Conservation (phyloP, 2,329 filamentous ascomycete species). For the Grosmannia huntii region DNA sequence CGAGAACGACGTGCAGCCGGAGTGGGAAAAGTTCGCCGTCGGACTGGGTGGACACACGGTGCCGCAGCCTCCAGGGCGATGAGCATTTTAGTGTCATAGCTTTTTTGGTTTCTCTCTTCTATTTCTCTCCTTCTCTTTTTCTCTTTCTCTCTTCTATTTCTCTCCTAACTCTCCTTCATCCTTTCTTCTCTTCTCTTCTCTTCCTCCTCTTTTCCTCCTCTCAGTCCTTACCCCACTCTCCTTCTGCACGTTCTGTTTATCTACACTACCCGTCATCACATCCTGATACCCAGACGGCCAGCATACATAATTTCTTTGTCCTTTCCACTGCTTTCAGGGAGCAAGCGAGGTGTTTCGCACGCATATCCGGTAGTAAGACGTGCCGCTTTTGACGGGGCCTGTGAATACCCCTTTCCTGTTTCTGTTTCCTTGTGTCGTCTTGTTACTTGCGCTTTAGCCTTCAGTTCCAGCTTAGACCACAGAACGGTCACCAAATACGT, state of each 20-base stretch:
- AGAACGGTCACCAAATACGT: not conserved
- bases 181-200: not conserved
- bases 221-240: not conserved
- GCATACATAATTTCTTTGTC: not conserved
- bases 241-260: not conserved
- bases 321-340: not conserved
- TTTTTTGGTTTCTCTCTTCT: too few relatives aligned
- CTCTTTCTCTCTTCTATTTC: not conserved
- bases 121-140: not conserved
- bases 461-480: not conserved
- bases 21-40: conserved; percentile 31
- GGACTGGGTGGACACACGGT: conserved; percentile 31
- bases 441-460: not conserved
- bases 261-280: not conserved
- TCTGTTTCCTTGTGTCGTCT: not conserved
- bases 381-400: not conserved
- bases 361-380: not conserved
- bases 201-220: not conserved
- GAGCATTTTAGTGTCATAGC: not conserved
- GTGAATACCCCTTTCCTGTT: not conserved
- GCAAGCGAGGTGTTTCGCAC: not conserved
- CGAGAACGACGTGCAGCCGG: conserved; percentile 17
- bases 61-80: not conserved
- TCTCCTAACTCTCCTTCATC: not conserved
- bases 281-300: conserved; percentile 8